Evolutionary conservation across 1,284 basidiomycete species (phyloP), one percentile per base, ranked within the genome.

Genomic region (Anthracocystis panici-leucophaei): DNA sequence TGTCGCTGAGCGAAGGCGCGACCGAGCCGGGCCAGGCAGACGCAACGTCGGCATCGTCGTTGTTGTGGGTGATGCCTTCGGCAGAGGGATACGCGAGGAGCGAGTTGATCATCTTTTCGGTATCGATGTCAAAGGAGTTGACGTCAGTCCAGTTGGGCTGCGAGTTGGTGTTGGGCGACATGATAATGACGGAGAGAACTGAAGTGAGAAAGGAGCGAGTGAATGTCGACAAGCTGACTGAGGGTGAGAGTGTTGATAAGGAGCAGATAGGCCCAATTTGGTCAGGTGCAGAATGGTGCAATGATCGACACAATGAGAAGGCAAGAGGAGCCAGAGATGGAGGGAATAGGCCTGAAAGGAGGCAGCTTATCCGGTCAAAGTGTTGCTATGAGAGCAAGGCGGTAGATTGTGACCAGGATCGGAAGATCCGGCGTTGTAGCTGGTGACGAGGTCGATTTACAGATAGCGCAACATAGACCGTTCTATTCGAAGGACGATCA

Each of bases 221-320:
- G 14, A 38, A 38, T 14, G 27, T 27, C 7, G 27, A 27, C 27
- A 27, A 27, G 27, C 27, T 27, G 27, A 27, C 27, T n/a, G 27
- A 27, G 42, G 4, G 11, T 45, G 14, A 12, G 21, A 25, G 21
- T n/a, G 29, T 18, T 46, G 41, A 21, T 21, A 21, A 21, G 52
- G 46, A 44, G 7, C 27, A 35, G 50, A 38, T 8, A 20, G 41
- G 51, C 58, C 42, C 23, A 7, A 20, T 31, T 31, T 57, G 46
- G 45, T 57, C 50, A n/a, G 27, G 27, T 61, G 63, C 59, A 71
- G 69, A 59, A 66, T 71, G 29, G 69, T 71, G 69, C 69, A 54
- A 55, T 40, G 29, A 44, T 35, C 23, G 38, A 52, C 33, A 35
- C 51, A 56, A 49, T 21, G n/a, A 45, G 14, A 40, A 46, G 46